Base-by-base conservation (phyloP, 257 asterid species). In the Solanum chilense region DNA sequence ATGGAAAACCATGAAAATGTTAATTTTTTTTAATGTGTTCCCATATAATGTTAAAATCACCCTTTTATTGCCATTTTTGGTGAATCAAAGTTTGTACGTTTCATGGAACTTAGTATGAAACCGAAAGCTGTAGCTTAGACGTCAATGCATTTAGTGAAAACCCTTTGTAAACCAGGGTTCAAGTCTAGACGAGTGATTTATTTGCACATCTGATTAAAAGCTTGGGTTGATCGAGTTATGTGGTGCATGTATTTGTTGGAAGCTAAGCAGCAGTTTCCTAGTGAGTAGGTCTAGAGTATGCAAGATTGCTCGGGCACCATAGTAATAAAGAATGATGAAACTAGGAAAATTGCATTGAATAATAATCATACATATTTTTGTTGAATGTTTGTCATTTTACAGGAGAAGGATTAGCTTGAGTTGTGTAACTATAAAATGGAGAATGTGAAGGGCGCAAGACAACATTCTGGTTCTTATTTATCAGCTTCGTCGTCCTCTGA, bases 401-500 rank as follows among this genome's bases (percentile, higher is more conserved):
- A 70, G 87, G 66, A 44, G 71, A 20, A 27, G 15, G 12, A 60
- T 85, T 44, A 33, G 18, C 83, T 71, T 73, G 84, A 86, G 11
- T 86, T 86, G 73, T 73, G 84, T 74, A 49, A 31, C 33, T 49
- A 47, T 18, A 4, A 71, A 71, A 85, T 85, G 87, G 83, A 47
- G 58, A 85, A 69, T 11, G 47, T 37, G 47, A 33, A 73, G 0
- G 21, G 42, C n/a, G 80, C 16, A 29, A 70, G 60, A 49, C 31
- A 73, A 2, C 37, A 68, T 85, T 66, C 44, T 21, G 83, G 47
- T 41, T 86, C 91, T 5, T 25, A 49, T 44, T 39, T 90, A 20
- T 87, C 89, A 11, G 88, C 92, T 25, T 87, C 88, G 16, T 69
- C 90, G 58, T 92, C 93, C 3, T 88, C 90, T 39, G 29, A 85